These are phyloP conservation scores for Pseudogymnoascus sp. DNA, from an alignment of 2,329 filamentous ascomycete species.

Conservation along the genomic window DNA sequence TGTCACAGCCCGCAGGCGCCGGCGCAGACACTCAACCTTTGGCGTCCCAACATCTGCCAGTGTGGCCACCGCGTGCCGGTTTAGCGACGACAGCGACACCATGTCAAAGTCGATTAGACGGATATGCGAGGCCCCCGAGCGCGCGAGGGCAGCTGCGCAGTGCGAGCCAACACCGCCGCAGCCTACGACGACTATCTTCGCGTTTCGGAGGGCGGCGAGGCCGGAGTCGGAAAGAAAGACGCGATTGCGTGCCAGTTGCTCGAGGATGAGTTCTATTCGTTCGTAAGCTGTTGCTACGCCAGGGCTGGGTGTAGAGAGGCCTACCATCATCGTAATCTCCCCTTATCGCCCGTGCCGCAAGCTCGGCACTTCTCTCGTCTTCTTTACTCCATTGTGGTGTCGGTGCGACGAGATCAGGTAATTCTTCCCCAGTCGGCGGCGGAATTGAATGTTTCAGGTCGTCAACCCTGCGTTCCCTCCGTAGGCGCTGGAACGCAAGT, in stretches of 20 bases:
- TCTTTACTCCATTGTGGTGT: constrained; percentile 45
- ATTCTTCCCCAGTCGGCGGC: constrained; percentile 26
- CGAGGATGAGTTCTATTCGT: constrained; percentile 75
- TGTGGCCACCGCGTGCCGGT: constrained; percentile 92
- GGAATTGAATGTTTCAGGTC: constrained; percentile 55
- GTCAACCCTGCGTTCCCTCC: constrained; percentile 44
- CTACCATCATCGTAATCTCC: constrained; percentile 53
- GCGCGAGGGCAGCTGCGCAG: constrained; percentile 73
- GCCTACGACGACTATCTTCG: constrained; percentile 84
- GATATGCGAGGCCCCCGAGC: constrained; percentile 81
- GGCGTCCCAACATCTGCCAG: constrained; percentile 86
- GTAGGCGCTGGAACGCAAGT: constrained; percentile 53
- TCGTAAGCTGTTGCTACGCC: neutral
- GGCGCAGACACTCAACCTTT: constrained; percentile 79
- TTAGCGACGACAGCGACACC: constrained; percentile 87
- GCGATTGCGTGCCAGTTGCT: constrained; percentile 87
- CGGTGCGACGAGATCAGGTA: constrained; percentile 29
- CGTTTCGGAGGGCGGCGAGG: constrained; percentile 65
- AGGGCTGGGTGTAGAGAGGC: neutral
- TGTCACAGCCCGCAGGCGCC: constrained; percentile 72
- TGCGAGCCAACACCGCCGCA: constrained; percentile 94
- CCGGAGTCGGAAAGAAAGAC: constrained; percentile 83
- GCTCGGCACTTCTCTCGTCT: constrained; percentile 48
- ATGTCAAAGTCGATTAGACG: constrained; percentile 95
- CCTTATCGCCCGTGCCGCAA: constrained; percentile 51